Base-by-base conservation (phyloP, 192 early-diverging fungal genomes). In the Lobosporangium transversale region DNA sequence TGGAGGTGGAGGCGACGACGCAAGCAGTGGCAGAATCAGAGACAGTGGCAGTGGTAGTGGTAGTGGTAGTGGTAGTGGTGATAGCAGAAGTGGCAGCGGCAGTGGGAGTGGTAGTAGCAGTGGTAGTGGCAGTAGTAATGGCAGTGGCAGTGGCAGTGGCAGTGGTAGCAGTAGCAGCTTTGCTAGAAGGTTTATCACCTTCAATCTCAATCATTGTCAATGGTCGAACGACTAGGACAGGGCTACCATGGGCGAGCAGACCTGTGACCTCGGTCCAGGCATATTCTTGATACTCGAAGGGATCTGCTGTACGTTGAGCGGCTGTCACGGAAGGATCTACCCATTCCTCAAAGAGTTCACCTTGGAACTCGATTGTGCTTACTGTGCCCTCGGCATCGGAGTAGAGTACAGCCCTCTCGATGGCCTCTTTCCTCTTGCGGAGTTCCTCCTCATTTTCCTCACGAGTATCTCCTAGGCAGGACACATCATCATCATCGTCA, bases 271-370 rank as follows among this genome's bases (percentile, higher is more conserved):
- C 64, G 9, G 58, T 52, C 73, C 73, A 76, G 6, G 44, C 26
- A 48, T 59, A 74, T 4, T 29, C 60, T 14, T 37, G 37, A n/a
- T 14, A 30, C 3, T 45, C 17, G 2, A 31, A 8, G 30, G 56
- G 27, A 6, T 11, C 27, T 23, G 29, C 11, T 6, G 21, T 27
- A 2, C 20, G 17, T 1, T 23, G 23, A 27, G 18, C 20, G 24
- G 42, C 20, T 17, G 21, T 30, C 11, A 45, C 56, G 26, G 45
- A 62, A 0, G 69, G 69, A 52, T 71, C 69, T 1, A 76, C 52
- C 53, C 65, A 76, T 35, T 76, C 73, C 29, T 76, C 73, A 62
- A 57, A 76, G 4, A 50, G 15, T 21, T 62, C 73, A 12, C 73
- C 73, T 51, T 76, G 63, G 48, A 76, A 76, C 47, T 76, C 73